These are phyloP conservation scores for Pelargonium fulgidum DNA, from an alignment of 441 rosid species.

Conservation along the genomic window DNA sequence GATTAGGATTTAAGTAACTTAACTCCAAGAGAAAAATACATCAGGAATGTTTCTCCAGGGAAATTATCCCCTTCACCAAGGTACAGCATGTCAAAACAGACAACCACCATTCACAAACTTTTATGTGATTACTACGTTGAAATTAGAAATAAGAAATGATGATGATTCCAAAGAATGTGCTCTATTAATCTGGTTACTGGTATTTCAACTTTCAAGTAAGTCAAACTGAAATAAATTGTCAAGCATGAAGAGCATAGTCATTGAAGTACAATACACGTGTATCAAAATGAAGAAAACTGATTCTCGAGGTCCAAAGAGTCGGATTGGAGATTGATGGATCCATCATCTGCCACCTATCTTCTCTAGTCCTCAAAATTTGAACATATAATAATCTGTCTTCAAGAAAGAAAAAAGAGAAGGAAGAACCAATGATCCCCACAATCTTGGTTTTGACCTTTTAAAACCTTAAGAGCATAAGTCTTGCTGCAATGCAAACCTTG, in stretches of 20 bases:
- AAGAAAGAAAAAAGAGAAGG: no score
- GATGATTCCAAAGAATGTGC: neutral
- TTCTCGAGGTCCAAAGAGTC: neutral
- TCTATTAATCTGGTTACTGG: neutral
- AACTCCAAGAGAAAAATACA: neutral
- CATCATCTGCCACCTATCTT: neutral
- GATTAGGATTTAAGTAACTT: conserved; percentile 5
- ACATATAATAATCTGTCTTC: neutral
- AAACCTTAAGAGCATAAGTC: no score
- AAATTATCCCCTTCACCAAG: neutral
- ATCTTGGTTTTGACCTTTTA: no score
- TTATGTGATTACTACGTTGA: neutral
- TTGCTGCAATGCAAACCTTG: no score
- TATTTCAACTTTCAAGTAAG: neutral
- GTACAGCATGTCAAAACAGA: neutral
- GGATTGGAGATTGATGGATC: neutral
- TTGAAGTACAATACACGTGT: neutral
- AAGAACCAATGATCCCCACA: no score
- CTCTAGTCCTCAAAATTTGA: neutral
- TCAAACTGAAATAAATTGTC: neutral
- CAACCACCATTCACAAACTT: neutral
- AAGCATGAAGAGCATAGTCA: neutral
- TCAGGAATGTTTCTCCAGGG: neutral
- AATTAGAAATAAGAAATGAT: neutral
- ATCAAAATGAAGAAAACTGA: neutral